Percentiles rank a stretch among this genome's conserved stretches.
phyloP scores from a whole-genome alignment of 2,329 filamentous ascomycete species.

The Dendrostoma leiphaemia region DNA sequence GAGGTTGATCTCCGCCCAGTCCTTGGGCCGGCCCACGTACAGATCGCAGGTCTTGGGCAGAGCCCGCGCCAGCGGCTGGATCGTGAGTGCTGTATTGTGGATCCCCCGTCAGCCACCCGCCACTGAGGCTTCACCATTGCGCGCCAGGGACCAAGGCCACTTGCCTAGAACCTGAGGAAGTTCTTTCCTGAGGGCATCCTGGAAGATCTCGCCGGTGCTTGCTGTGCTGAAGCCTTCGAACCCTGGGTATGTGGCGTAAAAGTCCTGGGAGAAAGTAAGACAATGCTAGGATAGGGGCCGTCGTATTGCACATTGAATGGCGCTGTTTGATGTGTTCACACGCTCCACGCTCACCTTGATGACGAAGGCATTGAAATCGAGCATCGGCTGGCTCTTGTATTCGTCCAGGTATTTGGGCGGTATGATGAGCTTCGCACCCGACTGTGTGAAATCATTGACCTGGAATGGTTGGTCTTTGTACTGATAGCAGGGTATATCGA shows the following conservation, averaged over 20 bases:
- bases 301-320: too few relatives aligned
- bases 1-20: background rate
- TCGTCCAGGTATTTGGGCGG: conserved; percentile 3
- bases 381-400: background rate
- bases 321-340: too few relatives aligned
- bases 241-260: conserved; percentile 1
- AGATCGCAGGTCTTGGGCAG: background rate
- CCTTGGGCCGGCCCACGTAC: background rate
- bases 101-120: background rate
- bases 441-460: conserved; percentile 5
- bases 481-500: background rate
- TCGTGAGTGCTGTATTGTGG: background rate
- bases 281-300: too few relatives aligned
- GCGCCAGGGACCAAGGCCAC: too few relatives aligned
- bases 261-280: too few relatives aligned
- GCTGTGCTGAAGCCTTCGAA: background rate
- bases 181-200: conserved; percentile 2
- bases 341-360: conserved; percentile 1
- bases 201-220: background rate
- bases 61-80: background rate
- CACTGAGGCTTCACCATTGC: too few relatives aligned
- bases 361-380: background rate
- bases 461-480: background rate
- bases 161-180: background rate
- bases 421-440: background rate